phyloP scores from a whole-genome alignment of 768 basidiomycete genomes.

The Infundibulicybe gibba region DNA sequence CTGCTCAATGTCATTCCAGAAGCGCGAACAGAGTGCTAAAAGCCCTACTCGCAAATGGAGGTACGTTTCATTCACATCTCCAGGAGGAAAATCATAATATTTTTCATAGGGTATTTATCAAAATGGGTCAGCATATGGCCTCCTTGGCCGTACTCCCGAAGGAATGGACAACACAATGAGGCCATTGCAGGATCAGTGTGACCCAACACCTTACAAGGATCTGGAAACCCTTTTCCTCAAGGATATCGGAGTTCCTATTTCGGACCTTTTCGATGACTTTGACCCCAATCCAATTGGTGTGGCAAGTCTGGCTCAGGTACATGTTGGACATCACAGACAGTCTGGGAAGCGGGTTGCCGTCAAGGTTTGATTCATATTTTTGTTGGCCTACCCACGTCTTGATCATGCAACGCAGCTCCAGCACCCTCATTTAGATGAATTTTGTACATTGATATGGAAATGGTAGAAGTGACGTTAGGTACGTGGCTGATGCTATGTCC shows the following conservation, averaged over 20 bases:
- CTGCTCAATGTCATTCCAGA: constrained; percentile 78
- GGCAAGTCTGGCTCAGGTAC: constrained; percentile 95
- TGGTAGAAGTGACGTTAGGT: constrained; percentile 75
- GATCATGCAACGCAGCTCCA: constrained; percentile 49
- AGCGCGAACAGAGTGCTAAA: constrained; percentile 77
- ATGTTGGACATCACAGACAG: constrained; percentile 69
- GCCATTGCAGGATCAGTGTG: constrained; percentile 86
- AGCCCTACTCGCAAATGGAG: constrained; percentile 88
- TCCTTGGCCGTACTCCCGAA: constrained; percentile 49
- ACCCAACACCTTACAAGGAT: constrained; percentile 79
- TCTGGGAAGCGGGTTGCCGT: constrained; percentile 82
- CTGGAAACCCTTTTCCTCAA: constrained; percentile 70
- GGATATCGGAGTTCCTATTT: constrained; percentile 74
- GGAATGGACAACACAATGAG: constrained; percentile 52
- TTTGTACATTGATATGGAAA: constrained; percentile 87
- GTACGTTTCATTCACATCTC: constrained; percentile 26
- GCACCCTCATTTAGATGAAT: constrained; percentile 92
- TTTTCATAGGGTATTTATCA: constrained; percentile 74
- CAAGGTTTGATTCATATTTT: constrained; percentile 53
- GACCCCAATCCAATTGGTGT: constrained; percentile 89
- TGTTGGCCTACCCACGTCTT: constrained; percentile 4
- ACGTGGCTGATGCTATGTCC: constrained; percentile 9
- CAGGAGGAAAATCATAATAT: constrained; percentile 1
- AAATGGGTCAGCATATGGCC: constrained; percentile 88
- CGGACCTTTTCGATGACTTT: constrained; percentile 81